Conservation (phyloP, 495 filamentous ascomycete genomes). For the Ramalina peruviana region DNA sequence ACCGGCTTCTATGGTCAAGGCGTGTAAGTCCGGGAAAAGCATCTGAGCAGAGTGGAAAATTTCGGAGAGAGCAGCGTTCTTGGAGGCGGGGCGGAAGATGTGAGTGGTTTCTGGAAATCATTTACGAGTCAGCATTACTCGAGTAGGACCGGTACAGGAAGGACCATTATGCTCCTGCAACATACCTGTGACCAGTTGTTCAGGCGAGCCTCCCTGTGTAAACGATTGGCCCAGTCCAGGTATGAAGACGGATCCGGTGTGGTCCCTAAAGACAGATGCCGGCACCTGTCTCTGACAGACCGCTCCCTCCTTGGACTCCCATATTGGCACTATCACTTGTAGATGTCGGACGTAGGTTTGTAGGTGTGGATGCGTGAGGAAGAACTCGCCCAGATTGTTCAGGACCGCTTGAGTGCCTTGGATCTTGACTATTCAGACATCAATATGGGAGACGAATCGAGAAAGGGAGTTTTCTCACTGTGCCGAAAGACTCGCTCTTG, state of each 20-base stretch:
- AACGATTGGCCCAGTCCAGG: not conserved
- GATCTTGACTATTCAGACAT: slow-evolving; percentile 38
- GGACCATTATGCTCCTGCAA: too few relatives aligned
- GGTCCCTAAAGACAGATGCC: slow-evolving; percentile 17
- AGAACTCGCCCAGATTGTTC: slow-evolving; percentile 40
- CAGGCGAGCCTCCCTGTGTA: not conserved
- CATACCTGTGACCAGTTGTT: not conserved
- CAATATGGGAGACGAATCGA: not conserved
- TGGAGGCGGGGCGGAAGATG: slow-evolving; percentile 36
- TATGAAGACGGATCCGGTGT: not conserved
- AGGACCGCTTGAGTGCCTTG: slow-evolving; percentile 51
- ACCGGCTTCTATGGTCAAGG: slow-evolving; percentile 63
- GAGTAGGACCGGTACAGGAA: too few relatives aligned
- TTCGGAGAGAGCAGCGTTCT: slow-evolving; percentile 55
- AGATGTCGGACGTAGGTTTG: slow-evolving; percentile 51
- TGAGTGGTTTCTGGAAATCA: not conserved
- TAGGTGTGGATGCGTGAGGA: slow-evolving; percentile 42
- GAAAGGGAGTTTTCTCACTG: slow-evolving; percentile 25
- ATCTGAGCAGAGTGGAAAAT: slow-evolving; percentile 45
- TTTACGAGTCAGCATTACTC: too few relatives aligned
- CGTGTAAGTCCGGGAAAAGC: slow-evolving; percentile 43
- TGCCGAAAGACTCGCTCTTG: slow-evolving; percentile 59
- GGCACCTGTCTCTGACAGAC: slow-evolving; percentile 11
- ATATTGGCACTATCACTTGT: slow-evolving; percentile 62
- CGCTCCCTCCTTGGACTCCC: slow-evolving; percentile 36